Evolutionary conservation across 805 yeast genomes (phyloP).

Genomic region (Phaffomyces opuntiae): DNA sequence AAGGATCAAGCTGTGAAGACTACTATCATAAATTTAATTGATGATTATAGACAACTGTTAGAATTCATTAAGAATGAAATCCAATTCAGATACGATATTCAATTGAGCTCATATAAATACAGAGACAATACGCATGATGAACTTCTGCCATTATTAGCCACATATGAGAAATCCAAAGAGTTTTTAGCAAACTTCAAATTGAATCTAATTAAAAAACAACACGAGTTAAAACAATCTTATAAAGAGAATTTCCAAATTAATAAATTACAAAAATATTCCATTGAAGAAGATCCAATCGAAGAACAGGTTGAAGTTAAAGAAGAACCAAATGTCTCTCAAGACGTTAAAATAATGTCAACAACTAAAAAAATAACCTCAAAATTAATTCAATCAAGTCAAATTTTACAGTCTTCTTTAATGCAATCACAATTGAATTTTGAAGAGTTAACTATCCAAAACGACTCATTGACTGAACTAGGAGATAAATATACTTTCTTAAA

Average conservation of each 20-base stretch:
- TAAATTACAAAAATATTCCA: conserved; percentile 6
- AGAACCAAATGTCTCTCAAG: conserved; percentile 7
- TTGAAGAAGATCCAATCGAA: not conserved
- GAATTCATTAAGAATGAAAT: conserved; percentile 10
- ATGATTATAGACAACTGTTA: conserved; percentile 12
- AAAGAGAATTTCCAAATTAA: conserved; percentile 3
- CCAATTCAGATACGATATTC: conserved; percentile 15
- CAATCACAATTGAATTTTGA: conserved; percentile 22
- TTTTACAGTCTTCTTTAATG: conserved; percentile 19
- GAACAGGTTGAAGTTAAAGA: not conserved
- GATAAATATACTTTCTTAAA: conserved; percentile 16
- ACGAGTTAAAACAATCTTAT: conserved; percentile 6
- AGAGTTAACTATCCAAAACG: conserved; percentile 19
- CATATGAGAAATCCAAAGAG: conserved; percentile 10
- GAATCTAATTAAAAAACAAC: conserved; percentile 14
- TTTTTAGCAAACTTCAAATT: conserved; percentile 13
- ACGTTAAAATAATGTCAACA: conserved; percentile 19
- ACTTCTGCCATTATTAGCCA: not conserved
- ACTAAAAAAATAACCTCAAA: conserved; percentile 22
- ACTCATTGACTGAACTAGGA: conserved; percentile 12
- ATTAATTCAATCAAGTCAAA: conserved; percentile 18
- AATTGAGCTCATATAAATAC: conserved; percentile 1
- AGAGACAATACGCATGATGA: not conserved
- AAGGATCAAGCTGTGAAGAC: conserved; percentile 12
- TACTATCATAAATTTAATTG: conserved; percentile 11